Base-by-base conservation (phyloP, 2,329 filamentous ascomycete genomes). In the Dichotomopilus funicola region DNA sequence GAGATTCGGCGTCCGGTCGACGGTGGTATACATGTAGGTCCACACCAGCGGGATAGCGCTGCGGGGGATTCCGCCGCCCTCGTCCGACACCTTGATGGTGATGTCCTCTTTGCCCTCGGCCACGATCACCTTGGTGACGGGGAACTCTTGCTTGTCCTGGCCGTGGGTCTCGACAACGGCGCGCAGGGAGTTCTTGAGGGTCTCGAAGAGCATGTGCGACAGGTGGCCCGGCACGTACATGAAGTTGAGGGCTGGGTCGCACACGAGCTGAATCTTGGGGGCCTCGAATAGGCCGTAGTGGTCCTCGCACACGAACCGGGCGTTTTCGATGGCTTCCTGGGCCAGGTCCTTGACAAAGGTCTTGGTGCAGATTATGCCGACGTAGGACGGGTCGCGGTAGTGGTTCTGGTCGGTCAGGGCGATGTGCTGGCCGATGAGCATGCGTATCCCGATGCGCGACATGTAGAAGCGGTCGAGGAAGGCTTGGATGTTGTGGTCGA, bases 21-120 rank as follows among this genome's bases (percentile, higher is more conserved):
- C 94, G 2, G 94, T 99, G 38, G 94, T 99, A 72, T 99, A 99
- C 94, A 97, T 99, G 72, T 99, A 99, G 10, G 94, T 99, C 94
- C 94, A 99, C n/a, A 97, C 94, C 11, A 99, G 80, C 5, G 94
- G 94, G 61, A 99, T 97, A 51, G 90, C 83, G 65, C 88, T 95
- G 66, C 94, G 79, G 0, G 94, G 91, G 52, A 99, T 97, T 59
- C 94, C 94, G 61, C 94, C 94, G 57, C 94, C 94, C 73, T 99
- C 94, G 70, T 99, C 94, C 4, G 88, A 89, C 65, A 99, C 88
- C 75, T 99, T 99, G 77, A 99, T 96, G 5, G 94, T 99, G 66
- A 99, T 99, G 67, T 99, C 94, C 73, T 99, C 94, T 70, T 94
- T 92, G 56, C 94, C 94, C 73, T 99, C 92, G 36, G 94, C 94